Conservation (phyloP, 352 stramenopile genomes). For the Thalassiosira mediterranea region DNA sequence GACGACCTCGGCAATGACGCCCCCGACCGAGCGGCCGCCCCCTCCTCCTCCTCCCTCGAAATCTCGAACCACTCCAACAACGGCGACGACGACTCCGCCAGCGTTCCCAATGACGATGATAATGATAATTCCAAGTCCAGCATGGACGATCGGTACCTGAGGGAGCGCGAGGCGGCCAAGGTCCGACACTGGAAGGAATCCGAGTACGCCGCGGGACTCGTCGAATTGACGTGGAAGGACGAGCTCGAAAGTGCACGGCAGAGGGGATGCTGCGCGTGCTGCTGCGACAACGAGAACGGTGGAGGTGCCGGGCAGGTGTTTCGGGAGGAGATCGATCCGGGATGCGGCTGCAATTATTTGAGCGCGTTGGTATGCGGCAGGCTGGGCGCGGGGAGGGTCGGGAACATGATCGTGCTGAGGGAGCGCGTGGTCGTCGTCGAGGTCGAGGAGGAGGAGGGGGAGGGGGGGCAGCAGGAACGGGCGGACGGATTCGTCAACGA, state of each 20-base stretch:
- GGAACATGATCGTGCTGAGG: slow-evolving; percentile 83
- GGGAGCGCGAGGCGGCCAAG: slow-evolving; percentile 26
- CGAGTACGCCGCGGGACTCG: slow-evolving; percentile 57
- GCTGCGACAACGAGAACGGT: slow-evolving; percentile 14
- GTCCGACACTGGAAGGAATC: slow-evolving; percentile 69
- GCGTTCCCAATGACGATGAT: no score
- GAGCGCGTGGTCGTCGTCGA: slow-evolving; percentile 57
- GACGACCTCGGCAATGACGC: no score
- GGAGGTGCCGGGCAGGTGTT: slow-evolving; percentile 25
- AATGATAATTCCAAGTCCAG: no score
- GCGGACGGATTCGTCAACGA: slow-evolving; percentile 46
- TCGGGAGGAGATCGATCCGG: slow-evolving; percentile 60
- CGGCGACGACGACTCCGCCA: no score
- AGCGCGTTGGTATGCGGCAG: slow-evolving; percentile 65
- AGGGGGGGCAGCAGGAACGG: slow-evolving; percentile 9
- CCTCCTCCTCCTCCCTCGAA: no score
- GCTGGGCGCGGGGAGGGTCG: slow-evolving; percentile 71
- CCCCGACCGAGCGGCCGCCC: no score
- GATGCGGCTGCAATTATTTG: slow-evolving; percentile 66
- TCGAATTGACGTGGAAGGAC: slow-evolving; percentile 68
- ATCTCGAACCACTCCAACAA: no score
- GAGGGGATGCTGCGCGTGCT: slow-evolving; percentile 25
- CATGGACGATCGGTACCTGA: slow-evolving; percentile 36
- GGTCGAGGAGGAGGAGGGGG: slow-evolving; percentile 31
- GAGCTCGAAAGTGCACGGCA: slow-evolving; percentile 37